Conservation (phyloP, 257 asterid species). For the Ophiorrhiza pumila region DNA sequence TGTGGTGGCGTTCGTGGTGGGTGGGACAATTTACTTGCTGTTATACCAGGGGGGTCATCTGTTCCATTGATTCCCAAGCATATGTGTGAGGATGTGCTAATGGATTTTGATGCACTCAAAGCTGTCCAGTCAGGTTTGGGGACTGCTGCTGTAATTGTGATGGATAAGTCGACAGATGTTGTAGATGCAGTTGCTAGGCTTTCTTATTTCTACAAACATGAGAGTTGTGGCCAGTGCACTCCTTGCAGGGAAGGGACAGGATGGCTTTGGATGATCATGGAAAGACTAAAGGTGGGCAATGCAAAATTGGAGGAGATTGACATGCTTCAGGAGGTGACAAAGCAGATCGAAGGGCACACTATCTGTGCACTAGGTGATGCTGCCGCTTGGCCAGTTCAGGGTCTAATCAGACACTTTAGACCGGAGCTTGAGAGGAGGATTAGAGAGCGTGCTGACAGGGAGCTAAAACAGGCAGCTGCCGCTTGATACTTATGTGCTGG, state of each 20-base stretch:
- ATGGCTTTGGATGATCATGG: conserved; percentile 99
- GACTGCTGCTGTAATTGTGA: conserved; percentile 96
- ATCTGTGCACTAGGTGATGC: conserved; percentile 99
- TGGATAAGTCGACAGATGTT: conserved; percentile 97
- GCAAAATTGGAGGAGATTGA: conserved; percentile 96
- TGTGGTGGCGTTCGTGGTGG: conserved; percentile 99
- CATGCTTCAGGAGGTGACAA: conserved; percentile 97
- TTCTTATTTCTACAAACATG: conserved; percentile 96
- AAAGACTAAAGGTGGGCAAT: conserved; percentile 95
- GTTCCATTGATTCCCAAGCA: conserved; percentile 83
- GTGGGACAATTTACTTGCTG: conserved; percentile 94
- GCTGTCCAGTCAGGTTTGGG: conserved; percentile 97
- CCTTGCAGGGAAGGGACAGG: conserved; percentile 99
- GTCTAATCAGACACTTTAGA: conserved; percentile 94
- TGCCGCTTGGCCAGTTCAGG: conserved; percentile 99
- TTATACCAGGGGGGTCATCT: conserved; percentile 96
- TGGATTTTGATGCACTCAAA: conserved; percentile 98
- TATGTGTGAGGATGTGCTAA: conserved; percentile 87
- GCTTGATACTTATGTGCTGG: conserved; percentile 56
- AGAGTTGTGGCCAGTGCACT: conserved; percentile 98
- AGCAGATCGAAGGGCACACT: conserved; percentile 99
- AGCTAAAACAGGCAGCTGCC: conserved; percentile 72
- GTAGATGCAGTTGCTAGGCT: conserved; percentile 96
- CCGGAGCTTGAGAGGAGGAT: conserved; percentile 97
- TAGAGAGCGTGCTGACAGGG: conserved; percentile 85